These are phyloP conservation scores for Actinomortierella wolfii DNA, from an alignment of 371 early-diverging fungal species.

Conservation along the genomic window DNA sequence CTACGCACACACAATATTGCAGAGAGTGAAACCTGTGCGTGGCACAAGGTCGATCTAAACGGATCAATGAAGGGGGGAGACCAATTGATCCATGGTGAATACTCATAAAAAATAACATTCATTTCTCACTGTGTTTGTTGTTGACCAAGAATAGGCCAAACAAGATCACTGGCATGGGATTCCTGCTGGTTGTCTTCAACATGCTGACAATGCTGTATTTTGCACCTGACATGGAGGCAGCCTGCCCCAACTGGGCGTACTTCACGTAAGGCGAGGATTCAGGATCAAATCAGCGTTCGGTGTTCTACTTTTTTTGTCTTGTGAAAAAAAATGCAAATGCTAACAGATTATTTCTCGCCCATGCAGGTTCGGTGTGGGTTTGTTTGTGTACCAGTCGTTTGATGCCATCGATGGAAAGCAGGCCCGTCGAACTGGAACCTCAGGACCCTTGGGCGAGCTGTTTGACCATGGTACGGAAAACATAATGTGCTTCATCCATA, in stretches of 20 bases:
- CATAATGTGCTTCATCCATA: neutral
- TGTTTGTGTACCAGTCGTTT: conserved; percentile 95
- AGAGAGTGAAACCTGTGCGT: neutral
- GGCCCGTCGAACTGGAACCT: conserved; percentile 90
- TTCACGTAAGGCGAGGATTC: conserved; percentile 52
- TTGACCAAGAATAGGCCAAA: conserved; percentile 90
- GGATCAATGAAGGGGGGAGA: too few species aligned
- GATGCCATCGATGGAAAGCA: conserved; percentile 99
- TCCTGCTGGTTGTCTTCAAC: conserved; percentile 84
- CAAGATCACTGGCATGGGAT: conserved; percentile 94
- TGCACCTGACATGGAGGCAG: conserved; percentile 76
- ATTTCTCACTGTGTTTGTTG: too few species aligned
- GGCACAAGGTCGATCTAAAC: too few species aligned
- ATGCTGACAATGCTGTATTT: conserved; percentile 65
- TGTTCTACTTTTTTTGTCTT: conserved; percentile 8
- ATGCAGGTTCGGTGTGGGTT: conserved; percentile 63
- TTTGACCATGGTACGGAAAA: conserved; percentile 79
- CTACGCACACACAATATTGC: neutral
- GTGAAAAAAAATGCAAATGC: conserved; percentile 38
- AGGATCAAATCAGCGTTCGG: too few species aligned
- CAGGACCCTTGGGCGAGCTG: conserved; percentile 94
- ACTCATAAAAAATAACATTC: too few species aligned
- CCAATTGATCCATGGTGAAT: too few species aligned
- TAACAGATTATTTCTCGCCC: neutral
- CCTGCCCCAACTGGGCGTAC: conserved; percentile 87